phyloP scores from a whole-genome alignment of 768 basidiomycete species.

The Mycena polygramma region DNA sequence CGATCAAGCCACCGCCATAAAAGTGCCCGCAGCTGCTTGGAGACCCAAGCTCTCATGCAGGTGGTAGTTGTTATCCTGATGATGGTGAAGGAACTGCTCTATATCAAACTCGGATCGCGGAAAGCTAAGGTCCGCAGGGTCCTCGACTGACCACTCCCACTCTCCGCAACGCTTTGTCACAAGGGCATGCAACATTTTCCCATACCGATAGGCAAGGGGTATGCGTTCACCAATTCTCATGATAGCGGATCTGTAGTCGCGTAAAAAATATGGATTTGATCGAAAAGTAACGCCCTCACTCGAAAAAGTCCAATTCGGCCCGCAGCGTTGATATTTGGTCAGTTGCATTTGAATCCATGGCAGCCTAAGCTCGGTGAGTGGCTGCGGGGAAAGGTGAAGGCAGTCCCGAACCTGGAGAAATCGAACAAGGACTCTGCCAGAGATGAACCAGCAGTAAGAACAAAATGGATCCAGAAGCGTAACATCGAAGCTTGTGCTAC shows the following conservation, averaged over 20 bases:
- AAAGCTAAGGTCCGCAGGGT: slow-evolving; percentile 13
- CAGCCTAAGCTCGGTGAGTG: slow-evolving; percentile 47
- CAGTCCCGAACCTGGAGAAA: slow-evolving; percentile 59
- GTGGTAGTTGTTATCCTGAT: not conserved
- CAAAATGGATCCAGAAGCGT: slow-evolving; percentile 79
- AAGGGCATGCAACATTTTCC: slow-evolving; percentile 68
- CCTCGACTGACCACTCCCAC: not conserved
- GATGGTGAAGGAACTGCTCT: slow-evolving; percentile 18
- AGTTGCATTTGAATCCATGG: slow-evolving; percentile 66
- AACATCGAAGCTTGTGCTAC: slow-evolving; percentile 80
- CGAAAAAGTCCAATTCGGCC: slow-evolving; percentile 76
- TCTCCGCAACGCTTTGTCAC: slow-evolving; percentile 54
- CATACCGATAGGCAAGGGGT: slow-evolving; percentile 73
- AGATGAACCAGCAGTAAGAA: slow-evolving; percentile 78
- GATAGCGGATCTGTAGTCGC: slow-evolving; percentile 63
- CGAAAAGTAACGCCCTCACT: slow-evolving; percentile 55
- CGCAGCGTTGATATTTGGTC: slow-evolving; percentile 72
- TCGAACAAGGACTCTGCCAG: slow-evolving; percentile 74
- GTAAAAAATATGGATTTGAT: slow-evolving; percentile 9
- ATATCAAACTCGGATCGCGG: slow-evolving; percentile 31
- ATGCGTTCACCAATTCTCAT: slow-evolving; percentile 74
- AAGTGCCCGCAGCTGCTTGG: slow-evolving; percentile 16
- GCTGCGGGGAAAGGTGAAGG: no score
- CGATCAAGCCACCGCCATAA: slow-evolving; percentile 25
- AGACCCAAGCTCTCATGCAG: slow-evolving; percentile 36